Base-by-base conservation (phyloP, 192 early-diverging fungal genomes). In the Podila clonocystis region DNA sequence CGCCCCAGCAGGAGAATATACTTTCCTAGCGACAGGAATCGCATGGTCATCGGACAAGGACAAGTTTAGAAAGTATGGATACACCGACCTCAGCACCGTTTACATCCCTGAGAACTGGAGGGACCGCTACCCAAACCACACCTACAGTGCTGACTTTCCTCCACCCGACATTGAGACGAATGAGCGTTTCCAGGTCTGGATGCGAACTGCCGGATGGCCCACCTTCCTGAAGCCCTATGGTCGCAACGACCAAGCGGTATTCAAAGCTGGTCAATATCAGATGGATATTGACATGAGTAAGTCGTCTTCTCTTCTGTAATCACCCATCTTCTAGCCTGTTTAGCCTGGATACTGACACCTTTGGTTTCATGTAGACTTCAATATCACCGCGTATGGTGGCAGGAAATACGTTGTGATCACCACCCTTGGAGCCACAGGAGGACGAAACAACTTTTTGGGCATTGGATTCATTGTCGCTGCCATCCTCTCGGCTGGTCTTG, bases 101-200 rank as follows among this genome's bases (percentile, higher is more conserved):
- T 80, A 87, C 22, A 95, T 97, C 26, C 97, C 97, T 52, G 93
- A 92, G 28, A 89, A 92, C 73, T 99, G 97, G 97, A 69, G 72
- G 8, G 66, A 24, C 11, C 84, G 87, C 9, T 97, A 89, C 68
- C 91, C 91, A 7, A 67, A 78, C 52, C 6, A 85, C 8, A 72
- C 82, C 28, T 86, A 88, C 58, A 68, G 70, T 22, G 67, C 70
- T 12, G 77, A 79, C 52, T 91, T 91, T 80, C 85, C 90, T 45
- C 93, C 88, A 29, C 93, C 95, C 0, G 86, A 97, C 65, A 82
- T 97, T 45, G 63, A 83, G 1, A 70, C 59, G 15, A 85, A 92
- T 85, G 92, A 97, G 86, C 89, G 91, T 29, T 92, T 99, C 71
- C 92, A 95, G 82, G 97, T 99, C 29, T 99, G 97, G 97, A 96